These are phyloP conservation scores for Picea glauca DNA, from an alignment of 75 land plant genomes.

Conservation along the genomic window DNA sequence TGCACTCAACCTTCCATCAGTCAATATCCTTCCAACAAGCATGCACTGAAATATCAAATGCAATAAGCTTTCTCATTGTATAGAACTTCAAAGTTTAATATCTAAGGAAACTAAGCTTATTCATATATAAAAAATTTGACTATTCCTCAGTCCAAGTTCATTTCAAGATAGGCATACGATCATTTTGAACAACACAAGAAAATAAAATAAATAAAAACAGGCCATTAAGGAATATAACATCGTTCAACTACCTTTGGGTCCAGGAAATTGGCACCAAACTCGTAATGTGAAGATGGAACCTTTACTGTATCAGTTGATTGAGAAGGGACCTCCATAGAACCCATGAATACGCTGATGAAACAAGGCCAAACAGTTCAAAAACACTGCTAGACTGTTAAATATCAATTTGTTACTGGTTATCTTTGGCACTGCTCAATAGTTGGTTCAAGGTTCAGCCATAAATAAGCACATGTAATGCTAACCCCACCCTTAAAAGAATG, in stretches of 20 bases:
- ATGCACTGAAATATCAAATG: slow-evolving; percentile 53
- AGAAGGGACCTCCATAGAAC: slow-evolving; percentile 77
- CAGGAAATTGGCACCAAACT: slow-evolving; percentile 94
- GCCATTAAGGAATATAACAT: slow-evolving; percentile 5
- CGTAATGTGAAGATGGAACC: slow-evolving; percentile 91
- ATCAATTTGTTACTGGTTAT: neutral
- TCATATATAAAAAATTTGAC: no score
- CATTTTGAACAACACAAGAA: no score
- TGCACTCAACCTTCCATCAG: slow-evolving; percentile 96
- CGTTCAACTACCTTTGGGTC: slow-evolving; percentile 68
- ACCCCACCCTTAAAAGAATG: no score
- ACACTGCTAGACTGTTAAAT: neutral
- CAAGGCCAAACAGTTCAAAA: neutral
- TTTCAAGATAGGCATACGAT: no score
- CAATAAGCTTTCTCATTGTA: neutral
- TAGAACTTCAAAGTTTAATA: no score
- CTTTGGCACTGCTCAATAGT: no score
- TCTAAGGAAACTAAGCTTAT: no score
- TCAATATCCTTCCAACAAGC: slow-evolving; percentile 91
- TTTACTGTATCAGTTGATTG: slow-evolving; percentile 85
- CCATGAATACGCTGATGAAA: slow-evolving; percentile 81
- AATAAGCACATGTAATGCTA: no score
- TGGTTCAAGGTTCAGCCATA: no score
- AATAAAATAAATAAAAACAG: no score
- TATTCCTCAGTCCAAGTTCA: no score